A percentile compares a stretch with the other conserved stretches of the same genome.
Evolutionary conservation across 2,329 filamentous ascomycete genomes (phyloP).

Genomic region (Xylaria sp.): DNA sequence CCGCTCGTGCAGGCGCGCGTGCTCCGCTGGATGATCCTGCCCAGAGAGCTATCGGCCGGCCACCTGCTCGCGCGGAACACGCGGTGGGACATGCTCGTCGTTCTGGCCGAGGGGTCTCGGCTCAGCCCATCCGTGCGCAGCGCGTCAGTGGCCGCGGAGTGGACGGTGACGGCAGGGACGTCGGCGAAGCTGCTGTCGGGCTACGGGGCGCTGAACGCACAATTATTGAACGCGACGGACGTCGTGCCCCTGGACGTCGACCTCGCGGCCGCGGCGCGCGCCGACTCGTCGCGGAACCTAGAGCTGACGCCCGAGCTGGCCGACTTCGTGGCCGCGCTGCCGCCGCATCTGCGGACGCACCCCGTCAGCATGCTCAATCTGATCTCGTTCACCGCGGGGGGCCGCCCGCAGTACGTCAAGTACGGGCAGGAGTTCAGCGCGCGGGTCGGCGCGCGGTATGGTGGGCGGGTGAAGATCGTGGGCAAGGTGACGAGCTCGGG

Average conservation of each 20-base stretch:
- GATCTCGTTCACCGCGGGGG: conserved; percentile 64
- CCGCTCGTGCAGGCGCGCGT: conserved; percentile 41
- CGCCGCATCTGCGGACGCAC: conserved; percentile 40
- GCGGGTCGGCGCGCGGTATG: conserved; percentile 61
- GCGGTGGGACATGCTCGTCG: conserved; percentile 42
- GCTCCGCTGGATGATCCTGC: conserved; percentile 45
- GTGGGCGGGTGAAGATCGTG: conserved; percentile 70
- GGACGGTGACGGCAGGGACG: conserved; percentile 39
- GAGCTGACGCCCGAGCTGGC: conserved; percentile 63
- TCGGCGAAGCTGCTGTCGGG: conserved; percentile 36
- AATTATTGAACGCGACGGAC: background rate
- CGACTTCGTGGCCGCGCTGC: conserved; percentile 57
- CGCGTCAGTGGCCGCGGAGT: conserved; percentile 31
- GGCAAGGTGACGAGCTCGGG: conserved; percentile 60
- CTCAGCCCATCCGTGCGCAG: conserved; percentile 16
- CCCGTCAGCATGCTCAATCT: conserved; percentile 73
- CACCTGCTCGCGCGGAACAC: conserved; percentile 42
- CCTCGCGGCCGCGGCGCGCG: conserved; percentile 23
- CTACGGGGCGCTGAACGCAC: conserved; percentile 30
- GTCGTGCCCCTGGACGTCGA: background rate
- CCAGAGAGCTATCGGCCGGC: conserved; percentile 36
- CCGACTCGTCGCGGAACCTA: conserved; percentile 54
- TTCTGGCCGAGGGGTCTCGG: conserved; percentile 24
- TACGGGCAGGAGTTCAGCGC: conserved; percentile 66
- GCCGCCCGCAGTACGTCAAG: conserved; percentile 63